Conservation (phyloP, 2,329 filamentous ascomycete genomes). For the Aspergillus latus region DNA sequence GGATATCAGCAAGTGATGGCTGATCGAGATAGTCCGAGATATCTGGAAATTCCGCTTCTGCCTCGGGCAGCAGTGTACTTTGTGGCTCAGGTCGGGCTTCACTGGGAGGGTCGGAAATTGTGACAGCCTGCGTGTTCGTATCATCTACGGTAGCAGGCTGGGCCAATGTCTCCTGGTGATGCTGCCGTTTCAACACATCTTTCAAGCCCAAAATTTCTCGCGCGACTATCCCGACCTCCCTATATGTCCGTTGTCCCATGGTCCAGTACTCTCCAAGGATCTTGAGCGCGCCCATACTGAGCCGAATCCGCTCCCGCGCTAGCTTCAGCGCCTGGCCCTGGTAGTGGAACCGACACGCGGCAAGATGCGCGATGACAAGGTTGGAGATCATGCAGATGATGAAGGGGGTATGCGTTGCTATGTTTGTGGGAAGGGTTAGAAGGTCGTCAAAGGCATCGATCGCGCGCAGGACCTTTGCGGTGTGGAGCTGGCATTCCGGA, state of each 20-base stretch:
- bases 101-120: not conserved
- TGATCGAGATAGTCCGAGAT: not conserved
- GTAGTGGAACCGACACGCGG: slow-evolving; percentile 41
- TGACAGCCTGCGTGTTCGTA: not conserved
- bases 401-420: slow-evolving; percentile 41
- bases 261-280: slow-evolving; percentile 38
- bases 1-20: not conserved
- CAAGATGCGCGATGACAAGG: slow-evolving; percentile 60
- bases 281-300: slow-evolving; percentile 42
- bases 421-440: slow-evolving; percentile 36
- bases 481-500: slow-evolving; percentile 37
- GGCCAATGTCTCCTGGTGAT: not conserved
- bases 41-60: not conserved
- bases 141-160: not conserved
- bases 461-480: slow-evolving; percentile 36
- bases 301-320: slow-evolving; percentile 41
- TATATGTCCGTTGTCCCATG: slow-evolving; percentile 33
- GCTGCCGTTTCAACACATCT: not conserved
- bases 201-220: slow-evolving; percentile 28
- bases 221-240: slow-evolving; percentile 42
- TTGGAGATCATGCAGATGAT: slow-evolving; percentile 44
- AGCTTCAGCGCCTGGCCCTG: slow-evolving; percentile 31
- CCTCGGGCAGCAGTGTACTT: not conserved
- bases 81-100: not conserved
- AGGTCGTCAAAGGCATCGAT: slow-evolving; percentile 41